Evolutionary conservation across 495 filamentous ascomycete genomes (phyloP).

Genomic region (Talaromyces nanjingensis): DNA sequence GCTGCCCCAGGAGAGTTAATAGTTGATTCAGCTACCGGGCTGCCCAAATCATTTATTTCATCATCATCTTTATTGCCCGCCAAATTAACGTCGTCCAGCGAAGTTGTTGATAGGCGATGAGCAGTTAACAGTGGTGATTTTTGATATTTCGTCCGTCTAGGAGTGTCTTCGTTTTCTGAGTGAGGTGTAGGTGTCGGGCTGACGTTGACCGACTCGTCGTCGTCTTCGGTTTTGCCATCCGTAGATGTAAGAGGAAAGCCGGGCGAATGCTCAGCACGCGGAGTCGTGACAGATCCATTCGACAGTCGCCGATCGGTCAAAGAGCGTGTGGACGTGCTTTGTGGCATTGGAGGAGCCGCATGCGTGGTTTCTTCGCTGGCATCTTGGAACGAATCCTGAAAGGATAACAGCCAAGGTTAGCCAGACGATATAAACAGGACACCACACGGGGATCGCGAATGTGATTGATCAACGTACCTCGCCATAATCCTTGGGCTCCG

Average conservation of each 20-base stretch:
- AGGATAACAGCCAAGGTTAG: neutral
- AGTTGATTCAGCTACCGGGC: slow-evolving; percentile 38
- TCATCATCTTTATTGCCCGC: slow-evolving; percentile 46
- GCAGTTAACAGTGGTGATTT: slow-evolving; percentile 53
- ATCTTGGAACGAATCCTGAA: slow-evolving; percentile 73
- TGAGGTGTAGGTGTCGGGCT: slow-evolving; percentile 18
- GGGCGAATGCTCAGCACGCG: slow-evolving; percentile 30
- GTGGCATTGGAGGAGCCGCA: slow-evolving; percentile 34
- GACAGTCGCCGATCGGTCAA: slow-evolving; percentile 41
- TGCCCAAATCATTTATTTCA: neutral
- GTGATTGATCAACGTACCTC: slow-evolving; percentile 31
- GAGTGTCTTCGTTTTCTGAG: slow-evolving; percentile 27
- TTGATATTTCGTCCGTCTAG: slow-evolving; percentile 24
- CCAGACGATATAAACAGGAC: neutral
- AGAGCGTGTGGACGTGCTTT: slow-evolving; percentile 35
- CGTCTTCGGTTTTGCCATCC: slow-evolving; percentile 14
- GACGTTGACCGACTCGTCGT: slow-evolving; percentile 16
- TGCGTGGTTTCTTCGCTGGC: slow-evolving; percentile 47
- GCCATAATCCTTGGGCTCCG: slow-evolving; percentile 42
- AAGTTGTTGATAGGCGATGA: slow-evolving; percentile 56
- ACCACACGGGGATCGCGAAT: neutral
- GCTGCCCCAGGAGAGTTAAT: slow-evolving; percentile 40
- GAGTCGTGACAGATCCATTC: slow-evolving; percentile 28
- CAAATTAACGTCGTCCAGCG: slow-evolving; percentile 65
- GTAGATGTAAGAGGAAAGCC: slow-evolving; percentile 20